phyloP scores from a whole-genome alignment of 1,284 basidiomycete species.

The Kwoniella shivajii region DNA sequence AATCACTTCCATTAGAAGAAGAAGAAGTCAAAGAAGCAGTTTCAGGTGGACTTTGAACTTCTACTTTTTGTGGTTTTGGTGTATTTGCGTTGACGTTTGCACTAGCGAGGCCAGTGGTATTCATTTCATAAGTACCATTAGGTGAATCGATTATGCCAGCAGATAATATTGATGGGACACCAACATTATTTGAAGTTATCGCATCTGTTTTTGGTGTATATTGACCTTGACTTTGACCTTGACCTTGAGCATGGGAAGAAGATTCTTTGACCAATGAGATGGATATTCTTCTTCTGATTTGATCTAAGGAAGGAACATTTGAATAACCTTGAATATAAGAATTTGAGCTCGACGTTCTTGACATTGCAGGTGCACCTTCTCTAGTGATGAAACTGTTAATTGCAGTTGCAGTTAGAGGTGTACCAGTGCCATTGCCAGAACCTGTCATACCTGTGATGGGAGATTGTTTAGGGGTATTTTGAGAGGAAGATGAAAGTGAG shows the following conservation, averaged over 20 bases:
- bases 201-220: too few relatives aligned
- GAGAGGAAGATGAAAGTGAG: background rate
- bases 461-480: background rate
- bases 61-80: background rate
- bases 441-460: too few relatives aligned
- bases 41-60: slow-evolving; percentile 10
- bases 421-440: background rate
- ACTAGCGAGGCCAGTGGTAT: background rate
- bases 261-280: slow-evolving; percentile 7
- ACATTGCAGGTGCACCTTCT: slow-evolving; percentile 14
- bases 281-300: slow-evolving; percentile 66
- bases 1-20: background rate
- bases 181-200: background rate
- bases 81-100: background rate
- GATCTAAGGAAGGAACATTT: slow-evolving; percentile 78
- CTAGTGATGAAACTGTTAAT: background rate
- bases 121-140: too few relatives aligned
- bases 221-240: too few relatives aligned
- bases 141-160: background rate
- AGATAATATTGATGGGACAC: background rate
- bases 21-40: slow-evolving; percentile 9
- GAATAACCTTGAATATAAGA: slow-evolving; percentile 68
- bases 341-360: slow-evolving; percentile 14
- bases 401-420: background rate
- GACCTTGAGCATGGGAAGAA: too few relatives aligned